Base-by-base conservation (phyloP, 1,139 yeast species). In the Scheffersomyces segobiensis region DNA sequence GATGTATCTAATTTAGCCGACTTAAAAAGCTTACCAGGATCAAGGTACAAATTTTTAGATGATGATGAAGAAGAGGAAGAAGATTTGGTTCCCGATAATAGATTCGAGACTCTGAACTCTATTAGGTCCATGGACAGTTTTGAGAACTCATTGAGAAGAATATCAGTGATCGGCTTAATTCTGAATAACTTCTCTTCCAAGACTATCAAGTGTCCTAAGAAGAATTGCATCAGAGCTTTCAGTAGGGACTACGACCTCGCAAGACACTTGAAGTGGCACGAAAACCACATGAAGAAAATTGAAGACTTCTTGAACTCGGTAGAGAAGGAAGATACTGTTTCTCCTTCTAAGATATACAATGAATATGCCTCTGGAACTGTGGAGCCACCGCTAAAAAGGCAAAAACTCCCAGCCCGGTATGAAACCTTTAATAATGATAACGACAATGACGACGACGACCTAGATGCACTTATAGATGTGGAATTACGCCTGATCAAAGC, bases 181-280 rank as follows among this genome's bases (percentile, higher is more conserved):
- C 70, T 76, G 70, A 67, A 68, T 50, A 76, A 80, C 67, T 70
- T 71, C 49, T 69, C 73, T 21, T 67, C 68, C 14, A 73, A 77
- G 21, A 71, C 71, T 20, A 63, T 83, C 0, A 58, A 67, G 0
- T 87, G 91, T 64, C 81, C 86, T 1, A 79, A 74, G 57, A 67
- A 64, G 19, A 77, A 77, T 53, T 87, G 91, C 66, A 72, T 68
- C 42, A 71, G 88, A 49, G 70, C 68, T 39, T 87, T 86, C 65
- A 71, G 77, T 20, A 73, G 81, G 58, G 78, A 79, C 0, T 78
- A 79, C 63, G 89, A 86, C 65, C 68, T 85, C 48, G 67, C 70
- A 22, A 75, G 89, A 53, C 91, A 87, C 67, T 63, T 86, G 54
- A 71, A 69, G 50, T 85, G 89, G 88, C 91, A 87, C 66, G 76